Conservation (phyloP, 1,139 yeast species). For the Saccharomyces hybrid region DNA sequence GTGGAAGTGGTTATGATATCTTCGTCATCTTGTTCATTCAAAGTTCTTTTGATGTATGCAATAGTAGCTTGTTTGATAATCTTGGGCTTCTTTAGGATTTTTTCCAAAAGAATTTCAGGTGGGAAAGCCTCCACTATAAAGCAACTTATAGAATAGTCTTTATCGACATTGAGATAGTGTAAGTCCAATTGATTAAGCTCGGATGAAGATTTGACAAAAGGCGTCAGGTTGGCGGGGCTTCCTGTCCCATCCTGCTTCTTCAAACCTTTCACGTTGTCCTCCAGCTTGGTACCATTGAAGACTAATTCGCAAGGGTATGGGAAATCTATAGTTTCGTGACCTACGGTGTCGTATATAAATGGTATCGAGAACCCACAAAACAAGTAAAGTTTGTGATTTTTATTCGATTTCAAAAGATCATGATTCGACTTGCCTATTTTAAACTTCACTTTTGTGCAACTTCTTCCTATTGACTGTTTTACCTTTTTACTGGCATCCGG, state of each 20-base stretch:
- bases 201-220: constrained; percentile 29
- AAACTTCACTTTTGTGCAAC: constrained; percentile 35
- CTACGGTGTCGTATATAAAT: constrained; percentile 22
- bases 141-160: constrained; percentile 38
- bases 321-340: constrained; percentile 40
- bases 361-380: constrained; percentile 37
- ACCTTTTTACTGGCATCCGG: constrained; percentile 38
- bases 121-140: constrained; percentile 42
- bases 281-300: constrained; percentile 40
- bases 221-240: constrained; percentile 51
- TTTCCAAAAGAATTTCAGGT: constrained; percentile 33
- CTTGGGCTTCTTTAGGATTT: constrained; percentile 33
- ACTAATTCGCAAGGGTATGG: constrained; percentile 52
- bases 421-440: constrained; percentile 35
- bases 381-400: constrained; percentile 34
- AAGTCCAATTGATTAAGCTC: constrained; percentile 38
- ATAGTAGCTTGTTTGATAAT: constrained; percentile 40
- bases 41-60: constrained; percentile 32
- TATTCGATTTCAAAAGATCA: constrained; percentile 22
- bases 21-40: constrained; percentile 36
- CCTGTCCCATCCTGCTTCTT: constrained; percentile 56
- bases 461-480: constrained; percentile 34
- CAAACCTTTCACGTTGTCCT: constrained; percentile 48
- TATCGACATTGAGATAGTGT: constrained; percentile 42
- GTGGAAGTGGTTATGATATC: constrained; percentile 47